Evolutionary conservation across 2,329 filamentous ascomycete genomes (phyloP), one percentile per base, ranked within the genome.

Genomic region (Aspergillus glaucus): DNA sequence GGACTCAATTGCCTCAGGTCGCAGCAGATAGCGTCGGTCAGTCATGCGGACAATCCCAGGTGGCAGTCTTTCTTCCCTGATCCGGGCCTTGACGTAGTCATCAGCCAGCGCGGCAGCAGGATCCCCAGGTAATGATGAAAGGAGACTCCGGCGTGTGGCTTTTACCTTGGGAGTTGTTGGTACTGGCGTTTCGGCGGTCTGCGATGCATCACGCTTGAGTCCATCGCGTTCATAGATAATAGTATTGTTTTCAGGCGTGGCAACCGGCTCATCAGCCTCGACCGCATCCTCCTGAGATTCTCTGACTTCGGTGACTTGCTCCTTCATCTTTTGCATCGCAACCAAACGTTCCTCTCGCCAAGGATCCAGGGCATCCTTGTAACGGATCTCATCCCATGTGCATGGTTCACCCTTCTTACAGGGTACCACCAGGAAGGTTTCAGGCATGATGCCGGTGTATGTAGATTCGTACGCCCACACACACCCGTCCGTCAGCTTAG

Each of bases 1-100:
- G 12, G 82, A 86, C 71, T 92, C 87, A 47, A 92, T 88, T 2
- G 87, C 87, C 68, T 92, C 87, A 17, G 87, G 87, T 6, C 72
- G 62, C 62, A 76, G 56, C 28, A 69, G 63, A 54, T 73, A 76
- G 48, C 69, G 62, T 3, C 66, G 60, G 9, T 59, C 59, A 1
- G 56, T 54, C 36, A 76, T 68, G 28, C 62, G 63, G 8, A 66
- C 67, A 53, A 75, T 67, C 5, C 73, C 72, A 12, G 64, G 57
- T 10, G 72, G 71, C 26, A 75, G 60, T 37, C 69, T 70, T 49
- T 74, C 68, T 43, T 70, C 65, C n/a, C 64, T 59, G 47, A 77
- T 70, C 44, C 62, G 65, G 32, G 55, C 55, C 28, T 63, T 57
- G 43, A 66, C 70, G 53, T 60, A 72, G 37, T 71, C 67, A 47